A percentile compares a stretch with the other conserved stretches of the same genome.
phyloP scores from a whole-genome alignment of 2,329 filamentous ascomycete species.

The Colletotrichum navitas region DNA sequence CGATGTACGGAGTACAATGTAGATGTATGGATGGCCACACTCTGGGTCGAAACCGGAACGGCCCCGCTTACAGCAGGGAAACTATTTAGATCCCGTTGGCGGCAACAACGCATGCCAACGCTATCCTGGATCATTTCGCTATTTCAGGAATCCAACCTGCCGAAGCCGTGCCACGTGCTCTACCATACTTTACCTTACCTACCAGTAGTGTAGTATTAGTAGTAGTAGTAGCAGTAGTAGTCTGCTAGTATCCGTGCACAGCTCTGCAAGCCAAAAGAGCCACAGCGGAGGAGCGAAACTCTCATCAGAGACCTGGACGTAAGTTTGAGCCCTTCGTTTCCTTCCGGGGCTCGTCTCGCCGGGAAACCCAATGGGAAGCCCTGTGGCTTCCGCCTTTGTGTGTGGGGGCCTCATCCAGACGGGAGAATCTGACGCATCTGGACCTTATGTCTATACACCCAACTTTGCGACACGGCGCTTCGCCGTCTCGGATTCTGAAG shows the following conservation, averaged over 20 bases:
- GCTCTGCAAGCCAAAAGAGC: not conserved
- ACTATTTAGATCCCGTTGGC: not conserved
- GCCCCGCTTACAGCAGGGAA: constrained; percentile 16
- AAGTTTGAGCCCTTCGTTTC: constrained; percentile 69
- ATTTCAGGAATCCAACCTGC: constrained; percentile 22
- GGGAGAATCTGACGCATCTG: constrained; percentile 25
- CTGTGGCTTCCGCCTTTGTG: constrained; percentile 15
- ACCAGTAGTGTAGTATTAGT: too few species aligned
- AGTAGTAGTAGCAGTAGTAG: too few species aligned
- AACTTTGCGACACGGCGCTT: constrained; percentile 33
- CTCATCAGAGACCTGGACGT: constrained; percentile 74
- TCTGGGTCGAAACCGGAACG: constrained; percentile 14
- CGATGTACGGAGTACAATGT: not conserved
- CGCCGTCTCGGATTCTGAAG: constrained; percentile 39
- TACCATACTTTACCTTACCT: not conserved
- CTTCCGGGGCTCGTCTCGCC: not conserved
- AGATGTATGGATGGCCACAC: not conserved
- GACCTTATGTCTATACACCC: constrained; percentile 9
- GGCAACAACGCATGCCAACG: constrained; percentile 11
- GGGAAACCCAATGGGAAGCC: constrained; percentile 2
- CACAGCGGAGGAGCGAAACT: constrained; percentile 57
- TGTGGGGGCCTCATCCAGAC: constrained; percentile 12
- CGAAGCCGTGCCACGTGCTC: constrained; percentile 12
- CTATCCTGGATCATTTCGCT: constrained; percentile 13
- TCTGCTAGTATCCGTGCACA: too few species aligned